A percentile compares a stretch with the other conserved stretches of the same genome.
These are phyloP conservation scores for Termitomyces sp. DNA, from an alignment of 768 basidiomycete species.

Conservation along the genomic window DNA sequence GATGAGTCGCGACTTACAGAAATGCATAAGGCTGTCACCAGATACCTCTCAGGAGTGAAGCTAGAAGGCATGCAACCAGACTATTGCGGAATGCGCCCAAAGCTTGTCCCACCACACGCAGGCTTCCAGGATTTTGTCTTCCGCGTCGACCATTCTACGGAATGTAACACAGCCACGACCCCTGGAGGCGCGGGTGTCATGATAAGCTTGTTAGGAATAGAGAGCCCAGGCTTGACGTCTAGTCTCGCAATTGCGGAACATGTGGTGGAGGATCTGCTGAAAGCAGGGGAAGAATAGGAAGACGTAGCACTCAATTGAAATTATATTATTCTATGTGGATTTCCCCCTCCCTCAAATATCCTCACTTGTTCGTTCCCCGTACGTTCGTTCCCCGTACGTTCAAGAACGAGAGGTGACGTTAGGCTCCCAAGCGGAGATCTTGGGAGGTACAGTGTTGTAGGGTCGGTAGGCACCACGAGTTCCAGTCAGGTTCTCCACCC, in stretches of 20 bases:
- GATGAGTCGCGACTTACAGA: constrained; percentile 54
- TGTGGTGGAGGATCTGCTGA: constrained; percentile 63
- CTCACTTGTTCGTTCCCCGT: constrained; percentile 2
- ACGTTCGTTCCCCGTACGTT: constrained; percentile 3
- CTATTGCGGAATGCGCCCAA: constrained; percentile 85
- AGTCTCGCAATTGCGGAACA: constrained; percentile 83
- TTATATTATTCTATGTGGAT: constrained; percentile 6
- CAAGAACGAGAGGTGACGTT: constrained; percentile 49
- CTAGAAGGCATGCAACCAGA: constrained; percentile 68
- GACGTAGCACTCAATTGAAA: constrained; percentile 1
- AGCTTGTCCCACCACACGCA: constrained; percentile 67
- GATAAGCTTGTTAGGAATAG: constrained; percentile 86
- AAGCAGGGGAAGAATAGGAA: constrained; percentile 13
- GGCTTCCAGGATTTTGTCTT: constrained; percentile 87
- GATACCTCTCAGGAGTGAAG: constrained; percentile 65
- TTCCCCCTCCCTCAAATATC: not conserved
- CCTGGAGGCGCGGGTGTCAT: constrained; percentile 41
- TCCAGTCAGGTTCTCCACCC: constrained; percentile 87
- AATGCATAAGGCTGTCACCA: constrained; percentile 70
- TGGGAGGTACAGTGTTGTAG: constrained; percentile 85
- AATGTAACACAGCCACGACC: constrained; percentile 11
- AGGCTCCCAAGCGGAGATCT: constrained; percentile 83
- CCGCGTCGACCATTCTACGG: constrained; percentile 55
- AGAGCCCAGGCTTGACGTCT: constrained; percentile 89
- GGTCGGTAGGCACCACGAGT: constrained; percentile 87